phyloP scores from a whole-genome alignment of 495 filamentous ascomycete genomes.

The Aspergillus indologenus region DNA sequence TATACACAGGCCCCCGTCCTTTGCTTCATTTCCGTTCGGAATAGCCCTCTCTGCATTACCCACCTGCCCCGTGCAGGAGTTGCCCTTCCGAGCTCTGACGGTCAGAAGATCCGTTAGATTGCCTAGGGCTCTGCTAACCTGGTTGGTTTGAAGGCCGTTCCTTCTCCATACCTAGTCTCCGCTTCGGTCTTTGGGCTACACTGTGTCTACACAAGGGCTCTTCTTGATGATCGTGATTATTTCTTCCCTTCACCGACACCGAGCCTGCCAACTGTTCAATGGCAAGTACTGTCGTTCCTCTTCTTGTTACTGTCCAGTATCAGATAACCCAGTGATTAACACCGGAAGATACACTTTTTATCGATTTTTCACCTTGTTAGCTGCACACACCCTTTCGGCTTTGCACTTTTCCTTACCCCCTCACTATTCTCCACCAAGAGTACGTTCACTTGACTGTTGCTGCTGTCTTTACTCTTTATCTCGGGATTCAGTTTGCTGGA shows the following conservation, averaged over 20 bases:
- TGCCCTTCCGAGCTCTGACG: constrained; percentile 7
- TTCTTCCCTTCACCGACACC: neutral
- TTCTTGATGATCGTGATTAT: neutral
- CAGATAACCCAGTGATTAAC: neutral
- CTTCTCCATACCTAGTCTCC: constrained; percentile 11
- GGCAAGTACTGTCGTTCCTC: neutral
- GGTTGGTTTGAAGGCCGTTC: constrained; percentile 3
- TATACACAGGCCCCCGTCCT: neutral
- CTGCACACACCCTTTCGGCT: neutral
- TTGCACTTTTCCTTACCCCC: neutral
- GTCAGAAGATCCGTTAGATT: constrained; percentile 4
- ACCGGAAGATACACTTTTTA: neutral
- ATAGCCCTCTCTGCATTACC: neutral
- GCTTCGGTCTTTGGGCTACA: constrained; percentile 2
- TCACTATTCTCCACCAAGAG: neutral
- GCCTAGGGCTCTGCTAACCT: constrained; percentile 4
- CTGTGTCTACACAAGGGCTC: neutral
- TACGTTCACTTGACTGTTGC: neutral
- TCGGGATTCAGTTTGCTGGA: neutral
- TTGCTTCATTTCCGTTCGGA: constrained; percentile 3
- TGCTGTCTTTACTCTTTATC: neutral
- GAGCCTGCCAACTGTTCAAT: neutral
- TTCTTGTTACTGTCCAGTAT: neutral
- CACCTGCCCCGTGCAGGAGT: constrained; percentile 2
- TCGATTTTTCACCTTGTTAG: neutral